A percentile compares a stretch with the other conserved stretches of the same genome.
Evolutionary conservation across 768 basidiomycete species (phyloP).

Genomic region (Psilocybe cyanescens): DNA sequence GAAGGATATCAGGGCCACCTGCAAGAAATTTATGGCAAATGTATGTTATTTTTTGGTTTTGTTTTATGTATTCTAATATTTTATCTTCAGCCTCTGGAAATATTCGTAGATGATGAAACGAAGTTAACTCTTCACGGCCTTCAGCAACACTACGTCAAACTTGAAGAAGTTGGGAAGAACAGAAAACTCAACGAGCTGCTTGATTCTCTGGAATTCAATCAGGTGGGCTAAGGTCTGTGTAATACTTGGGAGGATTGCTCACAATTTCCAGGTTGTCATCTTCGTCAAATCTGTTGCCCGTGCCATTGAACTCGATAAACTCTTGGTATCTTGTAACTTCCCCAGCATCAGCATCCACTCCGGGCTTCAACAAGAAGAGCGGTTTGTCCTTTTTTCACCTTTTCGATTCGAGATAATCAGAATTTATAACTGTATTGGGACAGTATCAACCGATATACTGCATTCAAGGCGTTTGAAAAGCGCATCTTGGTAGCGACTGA

Average conservation of each 20-base stretch:
- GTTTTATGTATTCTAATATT: not conserved
- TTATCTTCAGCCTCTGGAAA: conserved; percentile 85
- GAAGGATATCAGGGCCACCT: conserved; percentile 96
- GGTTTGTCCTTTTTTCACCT: conserved; percentile 53
- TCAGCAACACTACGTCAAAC: conserved; percentile 98
- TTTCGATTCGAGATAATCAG: not conserved
- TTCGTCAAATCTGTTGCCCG: conserved; percentile 99
- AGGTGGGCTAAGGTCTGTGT: conserved; percentile 50
- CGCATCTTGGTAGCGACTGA: conserved; percentile 98
- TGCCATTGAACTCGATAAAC: conserved; percentile 94
- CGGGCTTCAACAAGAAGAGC: conserved; percentile 91
- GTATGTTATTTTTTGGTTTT: conserved; percentile 52
- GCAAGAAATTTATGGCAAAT: conserved; percentile 99
- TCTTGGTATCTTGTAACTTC: conserved; percentile 97
- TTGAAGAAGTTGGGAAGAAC: conserved; percentile 95
- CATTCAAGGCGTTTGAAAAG: conserved; percentile 99
- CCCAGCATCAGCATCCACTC: conserved; percentile 98
- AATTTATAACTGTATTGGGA: conserved; percentile 11
- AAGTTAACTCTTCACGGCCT: conserved; percentile 97
- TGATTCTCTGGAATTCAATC: conserved; percentile 97
- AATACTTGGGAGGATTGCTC: not conserved
- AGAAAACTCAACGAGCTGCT: conserved; percentile 95
- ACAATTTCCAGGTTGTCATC: conserved; percentile 81
- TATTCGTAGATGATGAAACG: conserved; percentile 99
- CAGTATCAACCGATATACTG: conserved; percentile 93